phyloP scores from a whole-genome alignment of 495 filamentous ascomycete species.

The Talaromyces adpressus region DNA sequence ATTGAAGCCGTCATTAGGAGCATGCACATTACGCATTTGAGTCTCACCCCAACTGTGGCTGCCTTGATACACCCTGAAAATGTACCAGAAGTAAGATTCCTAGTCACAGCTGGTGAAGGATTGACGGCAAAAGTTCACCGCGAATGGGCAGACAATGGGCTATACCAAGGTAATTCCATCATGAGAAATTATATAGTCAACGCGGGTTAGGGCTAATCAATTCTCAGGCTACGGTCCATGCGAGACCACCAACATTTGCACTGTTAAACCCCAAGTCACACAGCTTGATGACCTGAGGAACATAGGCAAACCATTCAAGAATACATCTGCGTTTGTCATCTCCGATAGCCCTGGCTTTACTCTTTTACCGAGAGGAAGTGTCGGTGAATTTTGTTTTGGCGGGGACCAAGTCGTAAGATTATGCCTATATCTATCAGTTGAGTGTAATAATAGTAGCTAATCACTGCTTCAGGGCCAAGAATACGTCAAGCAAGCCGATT shows the following conservation, averaged over 20 bases:
- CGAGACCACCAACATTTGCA: constrained; percentile 71
- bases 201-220: constrained; percentile 8
- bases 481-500: constrained; percentile 52
- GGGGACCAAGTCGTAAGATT: constrained; percentile 60
- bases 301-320: constrained; percentile 59
- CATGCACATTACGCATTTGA: constrained; percentile 63
- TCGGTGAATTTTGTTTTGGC: constrained; percentile 80
- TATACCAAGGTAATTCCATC: constrained; percentile 51
- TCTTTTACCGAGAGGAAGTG: constrained; percentile 54
- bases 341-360: constrained; percentile 27
- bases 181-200: not conserved
- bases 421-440: not conserved
- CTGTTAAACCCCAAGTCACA: constrained; percentile 43
- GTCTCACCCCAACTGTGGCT: constrained; percentile 71
- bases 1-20: constrained; percentile 50
- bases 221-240: constrained; percentile 57
- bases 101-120: constrained; percentile 66
- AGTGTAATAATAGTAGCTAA: not conserved
- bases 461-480: constrained; percentile 39
- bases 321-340: constrained; percentile 66
- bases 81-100: constrained; percentile 56
- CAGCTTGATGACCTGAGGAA: constrained; percentile 42
- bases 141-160: constrained; percentile 56
- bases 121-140: constrained; percentile 58
- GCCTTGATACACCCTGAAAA: constrained; percentile 53